These are phyloP conservation scores for Sporothrix variecibatus DNA, from an alignment of 2,329 filamentous ascomycete genomes.

Conservation along the genomic window DNA sequence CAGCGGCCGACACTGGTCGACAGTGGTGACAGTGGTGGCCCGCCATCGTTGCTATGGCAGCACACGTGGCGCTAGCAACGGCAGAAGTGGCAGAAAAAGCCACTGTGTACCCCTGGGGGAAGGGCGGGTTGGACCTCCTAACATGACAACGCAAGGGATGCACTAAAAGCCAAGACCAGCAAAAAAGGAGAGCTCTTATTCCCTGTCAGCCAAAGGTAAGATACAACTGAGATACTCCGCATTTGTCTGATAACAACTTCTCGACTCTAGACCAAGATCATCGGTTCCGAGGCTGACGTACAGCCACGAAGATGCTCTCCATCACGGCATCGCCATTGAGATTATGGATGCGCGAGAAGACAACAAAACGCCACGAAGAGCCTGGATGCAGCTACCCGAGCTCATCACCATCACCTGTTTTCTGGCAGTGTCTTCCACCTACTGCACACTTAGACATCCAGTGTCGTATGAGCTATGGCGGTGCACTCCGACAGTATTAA, in stretches of 20 bases:
- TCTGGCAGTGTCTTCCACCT: neutral
- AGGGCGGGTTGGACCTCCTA: neutral
- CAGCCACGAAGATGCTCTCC: neutral
- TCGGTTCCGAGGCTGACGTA: neutral
- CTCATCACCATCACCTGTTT: neutral
- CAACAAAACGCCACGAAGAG: neutral
- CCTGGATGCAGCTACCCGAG: neutral
- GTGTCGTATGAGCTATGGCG: neutral
- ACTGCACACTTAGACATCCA: neutral
- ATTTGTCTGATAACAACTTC: neutral
- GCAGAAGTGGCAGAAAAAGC: neutral
- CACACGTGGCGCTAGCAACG: slow-evolving; percentile 25
- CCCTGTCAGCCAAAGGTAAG: neutral
- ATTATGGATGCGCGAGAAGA: no score
- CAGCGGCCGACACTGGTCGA: neutral
- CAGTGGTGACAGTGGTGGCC: neutral
- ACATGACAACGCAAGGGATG: neutral
- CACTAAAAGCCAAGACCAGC: no score
- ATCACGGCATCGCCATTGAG: neutral
- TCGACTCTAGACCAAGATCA: neutral
- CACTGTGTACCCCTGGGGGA: neutral
- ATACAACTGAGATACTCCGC: no score
- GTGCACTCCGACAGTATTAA: no score
- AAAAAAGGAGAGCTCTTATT: neutral
- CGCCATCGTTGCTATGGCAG: slow-evolving; percentile 29